Percentiles rank a stretch among this genome's conserved stretches.
Conservation (phyloP, 2,329 filamentous ascomycete genomes). For the Triangularia verruculosa region DNA sequence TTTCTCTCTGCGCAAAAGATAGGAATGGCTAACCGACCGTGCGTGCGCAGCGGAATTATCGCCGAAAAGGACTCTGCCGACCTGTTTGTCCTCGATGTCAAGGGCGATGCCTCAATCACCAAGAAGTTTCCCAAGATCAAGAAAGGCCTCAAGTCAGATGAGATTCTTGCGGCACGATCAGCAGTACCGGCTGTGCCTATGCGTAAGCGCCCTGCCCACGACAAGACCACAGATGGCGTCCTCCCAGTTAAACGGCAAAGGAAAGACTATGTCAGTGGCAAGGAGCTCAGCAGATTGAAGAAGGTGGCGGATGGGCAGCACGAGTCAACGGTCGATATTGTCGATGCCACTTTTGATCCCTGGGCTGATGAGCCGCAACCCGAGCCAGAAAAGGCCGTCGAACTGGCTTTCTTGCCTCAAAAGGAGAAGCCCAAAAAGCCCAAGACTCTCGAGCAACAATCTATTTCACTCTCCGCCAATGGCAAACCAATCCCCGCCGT, state of each 20-base stretch:
- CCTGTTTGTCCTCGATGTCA: slow-evolving; percentile 79
- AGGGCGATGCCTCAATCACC: slow-evolving; percentile 56
- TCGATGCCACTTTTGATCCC: slow-evolving; percentile 71
- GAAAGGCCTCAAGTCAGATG: slow-evolving; percentile 83
- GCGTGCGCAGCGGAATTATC: slow-evolving; percentile 70
- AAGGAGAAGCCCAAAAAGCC: slow-evolving; percentile 67
- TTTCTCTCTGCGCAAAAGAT: too few species aligned
- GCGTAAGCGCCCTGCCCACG: slow-evolving; percentile 67
- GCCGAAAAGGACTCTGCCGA: slow-evolving; percentile 78
- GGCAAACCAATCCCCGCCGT: slow-evolving; percentile 80
- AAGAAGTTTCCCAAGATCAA: slow-evolving; percentile 50
- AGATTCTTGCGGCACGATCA: slow-evolving; percentile 84
- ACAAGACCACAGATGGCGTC: slow-evolving; percentile 70
- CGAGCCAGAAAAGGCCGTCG: slow-evolving; percentile 34
- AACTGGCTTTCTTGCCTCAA: slow-evolving; percentile 61
- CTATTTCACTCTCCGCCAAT: slow-evolving; percentile 77
- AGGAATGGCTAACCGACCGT: slow-evolving; percentile 13
- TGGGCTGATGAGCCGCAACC: slow-evolving; percentile 55
- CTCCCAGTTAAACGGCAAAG: slow-evolving; percentile 72
- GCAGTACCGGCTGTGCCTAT: slow-evolving; percentile 73
- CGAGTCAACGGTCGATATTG: slow-evolving; percentile 50
- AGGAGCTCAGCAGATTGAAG: slow-evolving; percentile 76
- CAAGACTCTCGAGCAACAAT: slow-evolving; percentile 69
- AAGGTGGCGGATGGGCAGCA: slow-evolving; percentile 73
- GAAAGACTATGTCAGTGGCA: slow-evolving; percentile 76